Evolutionary conservation across 1,139 yeast species (phyloP), one percentile per base, ranked within the genome.

Genomic region (Suhomyces bolitotheri): DNA sequence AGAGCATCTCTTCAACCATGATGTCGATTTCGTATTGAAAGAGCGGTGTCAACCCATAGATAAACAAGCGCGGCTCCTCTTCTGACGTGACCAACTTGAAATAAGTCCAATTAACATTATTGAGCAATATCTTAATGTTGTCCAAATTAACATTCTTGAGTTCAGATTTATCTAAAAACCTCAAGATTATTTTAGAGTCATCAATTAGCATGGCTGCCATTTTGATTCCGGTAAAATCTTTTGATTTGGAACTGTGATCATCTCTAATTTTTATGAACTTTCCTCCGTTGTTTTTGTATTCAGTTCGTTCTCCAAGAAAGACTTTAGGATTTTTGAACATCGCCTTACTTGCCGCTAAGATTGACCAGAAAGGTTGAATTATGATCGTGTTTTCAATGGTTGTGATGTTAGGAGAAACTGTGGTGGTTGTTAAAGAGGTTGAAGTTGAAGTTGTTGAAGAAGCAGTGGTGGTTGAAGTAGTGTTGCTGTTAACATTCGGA

Each of bases 21-120:
- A 81, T 63, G 39, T 80, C 85, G 34, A 83, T 73, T 47, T 80
- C 87, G 49, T 81, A 83, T 43, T 82, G 86, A 27, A 79, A 78
- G 19, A 77, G 59, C 0, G 89, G 85, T 9, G 86, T 78, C 33
- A 83, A 62, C 1, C 88, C 88, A 53, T 76, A 77, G 25, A 82
- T 74, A 16, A 79, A 66, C 25, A 75, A 68, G 40, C 64, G 61
- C 24, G 57, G 60, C 32, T 74, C 77, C 26, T 66, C 62, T 14
- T 60, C 72, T 27, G 73, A 62, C 14, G 44, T 45, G 54, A 39
- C 66, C 13, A 36, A 16, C 65, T 61, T 77, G 70, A 48, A 76
- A 64, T 59, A 64, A 4, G 59, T 52, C 90, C 90, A 82, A 14
- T 72, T 60, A 10, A 82, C 66, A 33, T 80, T 80, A 50, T 82